A percentile compares a stretch with the other conserved stretches of the same genome.
Conservation (phyloP, 495 filamentous ascomycete species). For the Trichoderma parareesei region DNA sequence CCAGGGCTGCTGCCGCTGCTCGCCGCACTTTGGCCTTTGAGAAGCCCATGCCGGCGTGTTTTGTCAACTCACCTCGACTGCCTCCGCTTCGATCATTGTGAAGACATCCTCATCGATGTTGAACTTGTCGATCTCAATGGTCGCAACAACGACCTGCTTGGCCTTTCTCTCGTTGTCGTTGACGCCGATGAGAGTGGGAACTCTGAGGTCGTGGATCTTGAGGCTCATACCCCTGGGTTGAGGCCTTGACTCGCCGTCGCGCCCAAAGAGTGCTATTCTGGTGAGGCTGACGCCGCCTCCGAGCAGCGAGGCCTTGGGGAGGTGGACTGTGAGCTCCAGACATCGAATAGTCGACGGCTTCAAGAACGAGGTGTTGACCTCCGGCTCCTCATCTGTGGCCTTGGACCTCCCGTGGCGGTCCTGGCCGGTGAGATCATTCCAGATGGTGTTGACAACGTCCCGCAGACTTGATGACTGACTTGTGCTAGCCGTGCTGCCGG, state of each 20-base stretch:
- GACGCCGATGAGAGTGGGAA: conserved; percentile 53
- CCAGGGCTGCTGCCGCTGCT: background rate
- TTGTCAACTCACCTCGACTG: conserved; percentile 41
- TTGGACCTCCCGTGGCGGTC: background rate
- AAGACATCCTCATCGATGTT: conserved; percentile 33
- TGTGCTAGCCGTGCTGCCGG: background rate
- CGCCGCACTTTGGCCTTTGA: background rate
- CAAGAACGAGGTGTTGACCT: conserved; percentile 18
- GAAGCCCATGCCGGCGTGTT: background rate
- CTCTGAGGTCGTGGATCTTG: conserved; percentile 35
- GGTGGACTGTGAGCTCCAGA: conserved; percentile 30
- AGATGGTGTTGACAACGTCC: conserved; percentile 3
- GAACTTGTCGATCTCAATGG: conserved; percentile 44
- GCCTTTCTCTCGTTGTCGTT: conserved; percentile 48
- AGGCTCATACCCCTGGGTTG: conserved; percentile 17
- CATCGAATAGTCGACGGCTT: conserved; percentile 23
- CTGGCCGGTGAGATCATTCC: background rate
- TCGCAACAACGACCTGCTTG: conserved; percentile 51
- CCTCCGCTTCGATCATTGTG: conserved; percentile 35
- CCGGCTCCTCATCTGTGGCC: background rate
- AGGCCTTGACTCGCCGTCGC: conserved; percentile 7
- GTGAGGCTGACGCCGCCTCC: conserved; percentile 39
- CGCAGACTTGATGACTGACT: background rate
- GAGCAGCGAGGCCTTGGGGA: conserved; percentile 48
- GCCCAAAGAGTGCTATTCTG: conserved; percentile 25